A percentile compares a stretch with the other conserved stretches of the same genome.
phyloP scores from a whole-genome alignment of 1,284 basidiomycete species.

The Wolfiporia cocos region DNA sequence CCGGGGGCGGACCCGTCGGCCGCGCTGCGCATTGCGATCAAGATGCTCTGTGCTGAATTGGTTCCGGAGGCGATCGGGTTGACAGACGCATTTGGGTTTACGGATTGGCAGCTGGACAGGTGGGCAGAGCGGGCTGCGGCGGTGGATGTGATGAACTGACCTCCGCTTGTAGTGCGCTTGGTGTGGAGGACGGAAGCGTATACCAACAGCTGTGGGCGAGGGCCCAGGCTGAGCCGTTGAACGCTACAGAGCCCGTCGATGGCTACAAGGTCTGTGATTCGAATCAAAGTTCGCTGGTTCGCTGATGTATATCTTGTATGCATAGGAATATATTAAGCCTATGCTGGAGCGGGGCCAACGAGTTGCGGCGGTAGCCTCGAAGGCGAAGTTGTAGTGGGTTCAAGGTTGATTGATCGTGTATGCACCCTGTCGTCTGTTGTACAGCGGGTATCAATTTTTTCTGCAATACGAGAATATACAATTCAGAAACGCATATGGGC shows the following conservation, averaged over 20 bases:
- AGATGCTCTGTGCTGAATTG: conserved; percentile 42
- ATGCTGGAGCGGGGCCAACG: conserved; percentile 39
- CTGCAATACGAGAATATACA: no score
- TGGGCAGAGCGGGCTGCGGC: no score
- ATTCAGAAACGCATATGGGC: no score
- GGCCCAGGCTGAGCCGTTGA: conserved; percentile 62
- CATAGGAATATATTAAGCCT: conserved; percentile 41
- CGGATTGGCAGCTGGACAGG: conserved; percentile 76
- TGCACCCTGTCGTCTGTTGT: no score
- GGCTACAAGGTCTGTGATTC: conserved; percentile 43
- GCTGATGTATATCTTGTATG: not conserved
- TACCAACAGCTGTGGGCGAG: conserved; percentile 66
- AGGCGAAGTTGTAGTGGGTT: conserved; percentile 24
- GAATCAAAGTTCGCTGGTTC: no score
- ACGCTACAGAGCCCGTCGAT: conserved; percentile 41
- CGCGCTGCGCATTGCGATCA: conserved; percentile 48
- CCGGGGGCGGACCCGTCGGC: conserved; percentile 38
- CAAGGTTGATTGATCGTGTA: not conserved
- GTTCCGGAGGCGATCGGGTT: conserved; percentile 67
- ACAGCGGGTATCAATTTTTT: no score
- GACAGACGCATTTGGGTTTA: conserved; percentile 71
- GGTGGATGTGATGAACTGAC: no score
- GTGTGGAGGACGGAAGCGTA: conserved; percentile 60
- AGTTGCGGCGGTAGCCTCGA: conserved; percentile 17
- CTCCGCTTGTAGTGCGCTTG: conserved; percentile 51